Percentiles rank a stretch among this genome's conserved stretches.
Evolutionary conservation across 2,329 filamentous ascomycete genomes (phyloP).

Genomic region (Claviceps monticola): DNA sequence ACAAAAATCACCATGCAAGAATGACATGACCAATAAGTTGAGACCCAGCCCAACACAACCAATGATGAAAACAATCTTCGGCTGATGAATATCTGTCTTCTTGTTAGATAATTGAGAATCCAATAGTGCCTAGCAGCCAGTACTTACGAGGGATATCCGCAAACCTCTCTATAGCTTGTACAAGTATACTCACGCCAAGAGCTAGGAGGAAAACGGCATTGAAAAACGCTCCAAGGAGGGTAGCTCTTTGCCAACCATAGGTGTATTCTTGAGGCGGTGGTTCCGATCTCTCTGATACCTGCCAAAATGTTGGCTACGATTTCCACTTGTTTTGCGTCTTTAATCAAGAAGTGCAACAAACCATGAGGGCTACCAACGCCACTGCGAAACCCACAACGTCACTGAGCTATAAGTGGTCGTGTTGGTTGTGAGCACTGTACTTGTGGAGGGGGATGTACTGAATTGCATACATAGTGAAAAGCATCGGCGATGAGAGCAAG

Average conservation of each 20-base stretch:
- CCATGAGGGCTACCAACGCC: constrained; percentile 49
- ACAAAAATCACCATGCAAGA: constrained; percentile 45
- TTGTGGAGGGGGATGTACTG: not conserved
- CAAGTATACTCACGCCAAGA: constrained; percentile 55
- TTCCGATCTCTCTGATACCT: constrained; percentile 38
- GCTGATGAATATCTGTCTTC: constrained; percentile 44
- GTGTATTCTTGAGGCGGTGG: constrained; percentile 37
- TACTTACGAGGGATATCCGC: constrained; percentile 37
- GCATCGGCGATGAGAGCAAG: constrained; percentile 63
- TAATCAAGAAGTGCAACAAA: constrained; percentile 18
- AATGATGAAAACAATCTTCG: constrained; percentile 53
- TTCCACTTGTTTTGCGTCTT: not conserved
- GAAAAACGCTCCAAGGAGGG: constrained; percentile 66
- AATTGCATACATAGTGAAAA: constrained; percentile 61
- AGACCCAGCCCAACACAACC: constrained; percentile 52
- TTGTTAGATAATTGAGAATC: constrained; percentile 7
- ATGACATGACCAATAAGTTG: constrained; percentile 51
- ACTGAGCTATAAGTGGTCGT: constrained; percentile 38
- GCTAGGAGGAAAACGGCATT: constrained; percentile 64
- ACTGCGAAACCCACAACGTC: constrained; percentile 58
- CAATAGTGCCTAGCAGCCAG: not conserved
- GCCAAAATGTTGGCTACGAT: not conserved
- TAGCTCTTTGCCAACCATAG: constrained; percentile 65
- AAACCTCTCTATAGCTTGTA: constrained; percentile 62
- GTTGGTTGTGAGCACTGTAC: no score